Evolutionary conservation across 345 rosid genomes (phyloP), one percentile per base, ranked within the genome.

Genomic region (Salix udensis): DNA sequence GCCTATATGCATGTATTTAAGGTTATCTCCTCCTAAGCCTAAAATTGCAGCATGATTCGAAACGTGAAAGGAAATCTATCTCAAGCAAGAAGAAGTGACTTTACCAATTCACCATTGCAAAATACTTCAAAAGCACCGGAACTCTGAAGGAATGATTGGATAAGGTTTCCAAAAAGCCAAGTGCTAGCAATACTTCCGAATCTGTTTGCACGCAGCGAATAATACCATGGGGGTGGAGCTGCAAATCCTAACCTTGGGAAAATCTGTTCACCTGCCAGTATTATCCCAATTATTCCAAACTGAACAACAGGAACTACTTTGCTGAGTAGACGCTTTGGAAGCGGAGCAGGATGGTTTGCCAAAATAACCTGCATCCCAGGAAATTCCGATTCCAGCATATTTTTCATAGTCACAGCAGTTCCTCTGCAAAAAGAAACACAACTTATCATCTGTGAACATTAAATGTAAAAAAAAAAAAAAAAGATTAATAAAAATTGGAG

Each of bases 121-220:
- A 68, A 65, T 21, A 81, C 84, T 77, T 81, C 84, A 74, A 81
- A 81, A 69, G 84, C 84, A 69, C 80, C 80, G 65, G 84, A 81
- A 65, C 75, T 81, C 77, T 81, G 84, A 61, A 81, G 84, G 48
- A 81, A 81, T 5, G 80, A 77, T 65, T 81, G 84, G 53, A 77
- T 3, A 15, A 81, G 70, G 78, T 81, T 81, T 16, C 84, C 84
- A 2, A 81, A 77, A 64, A 81, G 77, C 81, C 81, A 81, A 28
- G 78, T 70, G 76, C 84, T 77, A 11, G 84, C 84, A 62, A 81
- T 70, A 48, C 84, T 81, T 74, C 81, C 81, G 37, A 81, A 81
- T 68, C 70, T 81, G 65, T 81, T 81, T 21, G 84, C 84, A 21
- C 84, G 80, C 46, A 81, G 55, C 6, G 84, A 81, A 44, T 81